These are phyloP conservation scores for Gillenia trifoliata DNA, from an alignment of 306 rosid genomes.

Conservation along the genomic window DNA sequence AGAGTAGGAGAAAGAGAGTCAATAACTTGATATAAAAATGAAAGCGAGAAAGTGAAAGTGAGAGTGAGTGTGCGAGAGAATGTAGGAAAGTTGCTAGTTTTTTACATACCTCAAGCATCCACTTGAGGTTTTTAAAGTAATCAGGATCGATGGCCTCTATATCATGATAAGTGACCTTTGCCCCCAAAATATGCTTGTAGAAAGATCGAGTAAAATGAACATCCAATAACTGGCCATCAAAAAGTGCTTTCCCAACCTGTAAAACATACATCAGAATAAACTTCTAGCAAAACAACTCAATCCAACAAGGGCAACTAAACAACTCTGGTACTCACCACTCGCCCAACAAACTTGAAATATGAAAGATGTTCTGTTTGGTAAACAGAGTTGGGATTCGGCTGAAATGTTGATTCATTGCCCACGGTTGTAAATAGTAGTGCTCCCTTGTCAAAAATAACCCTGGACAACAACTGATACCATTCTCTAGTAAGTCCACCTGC, in stretches of 20 bases:
- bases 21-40: background rate
- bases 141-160: conserved; percentile 97
- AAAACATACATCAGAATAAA: conserved; percentile 24
- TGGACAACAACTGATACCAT: conserved; percentile 89
- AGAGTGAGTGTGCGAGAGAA: background rate
- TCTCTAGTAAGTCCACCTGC: conserved; percentile 99
- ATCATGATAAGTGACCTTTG: conserved; percentile 91
- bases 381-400: conserved; percentile 96
- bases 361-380: conserved; percentile 97
- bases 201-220: conserved; percentile 96
- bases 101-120: conserved; percentile 88
- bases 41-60: background rate
- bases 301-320: conserved; percentile 17
- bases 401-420: conserved; percentile 93
- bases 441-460: conserved; percentile 96
- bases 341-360: conserved; percentile 93
- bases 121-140: conserved; percentile 80
- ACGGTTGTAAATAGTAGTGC: conserved; percentile 92
- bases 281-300: conserved; percentile 6
- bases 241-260: conserved; percentile 95
- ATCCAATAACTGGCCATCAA: conserved; percentile 93
- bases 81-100: background rate
- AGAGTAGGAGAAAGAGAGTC: background rate
- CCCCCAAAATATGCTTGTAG: conserved; percentile 90
- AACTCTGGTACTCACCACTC: conserved; percentile 71